Evolutionary conservation across 306 rosid species (phyloP).

Genomic region (Castanospermum australe): DNA sequence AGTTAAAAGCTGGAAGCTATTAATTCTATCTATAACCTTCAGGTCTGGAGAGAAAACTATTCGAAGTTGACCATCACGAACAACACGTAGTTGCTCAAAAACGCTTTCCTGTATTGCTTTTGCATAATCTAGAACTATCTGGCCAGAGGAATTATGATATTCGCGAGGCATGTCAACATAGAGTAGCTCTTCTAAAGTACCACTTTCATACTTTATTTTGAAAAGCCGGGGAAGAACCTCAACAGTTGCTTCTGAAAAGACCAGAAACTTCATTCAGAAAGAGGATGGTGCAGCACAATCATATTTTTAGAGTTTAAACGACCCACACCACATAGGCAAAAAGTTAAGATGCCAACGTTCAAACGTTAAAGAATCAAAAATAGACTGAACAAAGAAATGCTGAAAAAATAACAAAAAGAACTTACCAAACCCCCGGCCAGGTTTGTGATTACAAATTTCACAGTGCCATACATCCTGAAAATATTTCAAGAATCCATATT

Average conservation of each 20-base stretch:
- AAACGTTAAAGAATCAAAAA: conserved; percentile 8
- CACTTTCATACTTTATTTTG: conserved; percentile 97
- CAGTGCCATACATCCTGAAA: conserved; percentile 99
- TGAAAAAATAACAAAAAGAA: conserved; percentile 14
- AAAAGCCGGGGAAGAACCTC: conserved; percentile 98
- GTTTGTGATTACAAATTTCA: conserved; percentile 95
- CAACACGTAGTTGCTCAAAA: conserved; percentile 98
- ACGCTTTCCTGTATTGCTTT: conserved; percentile 99
- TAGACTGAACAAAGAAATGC: background rate
- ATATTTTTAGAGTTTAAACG: background rate
- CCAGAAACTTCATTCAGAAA: conserved; percentile 17
- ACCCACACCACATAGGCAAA: conserved; percentile 6
- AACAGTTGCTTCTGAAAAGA: conserved; percentile 81
- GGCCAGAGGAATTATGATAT: conserved; percentile 91
- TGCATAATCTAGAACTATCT: conserved; percentile 94
- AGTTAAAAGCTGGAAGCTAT: background rate
- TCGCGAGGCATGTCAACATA: conserved; percentile 99
- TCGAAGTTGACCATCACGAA: conserved; percentile 97
- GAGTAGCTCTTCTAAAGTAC: conserved; percentile 96
- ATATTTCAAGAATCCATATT: conserved; percentile 16
- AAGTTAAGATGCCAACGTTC: conserved; percentile 5
- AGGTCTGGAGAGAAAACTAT: conserved; percentile 90
- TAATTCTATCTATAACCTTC: conserved; percentile 54
- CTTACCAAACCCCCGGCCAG: conserved; percentile 98
- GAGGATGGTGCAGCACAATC: background rate